Evolutionary conservation across 352 stramenopile genomes (phyloP).

Genomic region (Pythium volutum): DNA sequence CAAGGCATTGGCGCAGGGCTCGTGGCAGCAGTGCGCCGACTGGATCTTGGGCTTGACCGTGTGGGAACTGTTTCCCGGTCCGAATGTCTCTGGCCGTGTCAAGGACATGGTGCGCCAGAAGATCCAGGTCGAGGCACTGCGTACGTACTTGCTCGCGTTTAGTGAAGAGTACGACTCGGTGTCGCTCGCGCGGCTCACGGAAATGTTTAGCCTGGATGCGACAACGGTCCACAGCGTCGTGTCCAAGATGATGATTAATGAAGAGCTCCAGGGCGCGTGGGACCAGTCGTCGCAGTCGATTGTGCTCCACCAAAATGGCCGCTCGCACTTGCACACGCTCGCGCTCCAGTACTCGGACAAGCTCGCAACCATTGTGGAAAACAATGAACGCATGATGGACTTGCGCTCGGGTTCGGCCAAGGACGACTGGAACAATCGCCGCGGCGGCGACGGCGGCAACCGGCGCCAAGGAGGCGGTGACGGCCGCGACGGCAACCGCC

Average conservation of each 20-base stretch:
- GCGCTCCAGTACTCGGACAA: conserved; percentile 97
- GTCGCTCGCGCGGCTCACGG: conserved; percentile 91
- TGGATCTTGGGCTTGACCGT: conserved; percentile 89
- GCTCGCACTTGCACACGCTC: conserved; percentile 92
- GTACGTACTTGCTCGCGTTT: conserved; percentile 97
- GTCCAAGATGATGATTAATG: conserved; percentile 99
- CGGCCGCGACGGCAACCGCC: conserved; percentile 20
- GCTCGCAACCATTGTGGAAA: conserved; percentile 84
- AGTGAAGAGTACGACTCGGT: conserved; percentile 96
- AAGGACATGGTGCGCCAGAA: conserved; percentile 92
- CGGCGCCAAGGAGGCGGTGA: conserved; percentile 34
- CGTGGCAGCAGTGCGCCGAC: conserved; percentile 93
- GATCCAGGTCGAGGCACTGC: conserved; percentile 95
- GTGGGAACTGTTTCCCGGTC: conserved; percentile 95
- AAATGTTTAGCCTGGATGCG: conserved; percentile 97
- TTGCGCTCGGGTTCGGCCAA: conserved; percentile 62
- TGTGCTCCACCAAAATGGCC: conserved; percentile 93
- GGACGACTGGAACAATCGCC: conserved; percentile 65
- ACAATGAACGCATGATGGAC: conserved; percentile 90
- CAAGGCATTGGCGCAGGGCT: conserved; percentile 93
- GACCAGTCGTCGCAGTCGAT: conserved; percentile 98
- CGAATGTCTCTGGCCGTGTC: conserved; percentile 76
- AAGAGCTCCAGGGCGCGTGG: conserved; percentile 96
- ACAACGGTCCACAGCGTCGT: conserved; percentile 97
- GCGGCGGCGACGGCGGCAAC: conserved; percentile 37